Percentiles rank a stretch among this genome's conserved stretches.
Conservation (phyloP, 495 filamentous ascomycete species). For the Hypoxylon fragiforme region DNA sequence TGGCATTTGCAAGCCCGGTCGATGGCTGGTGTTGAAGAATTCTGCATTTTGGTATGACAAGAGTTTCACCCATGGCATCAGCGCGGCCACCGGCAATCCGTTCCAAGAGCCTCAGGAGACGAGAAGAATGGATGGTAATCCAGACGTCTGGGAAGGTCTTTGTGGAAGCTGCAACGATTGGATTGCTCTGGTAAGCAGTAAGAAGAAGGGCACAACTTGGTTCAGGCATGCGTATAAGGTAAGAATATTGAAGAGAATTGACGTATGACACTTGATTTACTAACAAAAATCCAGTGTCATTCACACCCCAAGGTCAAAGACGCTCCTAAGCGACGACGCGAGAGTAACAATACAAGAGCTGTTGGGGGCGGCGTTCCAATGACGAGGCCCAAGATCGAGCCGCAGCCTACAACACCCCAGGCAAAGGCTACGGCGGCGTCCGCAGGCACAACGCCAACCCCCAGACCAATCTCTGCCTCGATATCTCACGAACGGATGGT, state of each 20-base stretch:
- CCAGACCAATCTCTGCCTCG: conserved; percentile 29
- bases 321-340: conserved; percentile 68
- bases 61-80: conserved; percentile 79
- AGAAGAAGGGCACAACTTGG: conserved; percentile 86
- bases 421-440: conserved; percentile 45
- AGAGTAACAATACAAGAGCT: conserved; percentile 57
- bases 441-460: conserved; percentile 42
- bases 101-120: conserved; percentile 75
- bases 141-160: conserved; percentile 78
- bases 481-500: conserved; percentile 28
- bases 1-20: conserved; percentile 78
- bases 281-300: conserved; percentile 61
- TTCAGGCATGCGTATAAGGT: conserved; percentile 85
- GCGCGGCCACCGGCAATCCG: conserved; percentile 71
- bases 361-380: conserved; percentile 39
- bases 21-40: conserved; percentile 83
- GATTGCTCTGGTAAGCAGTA: conserved; percentile 77
- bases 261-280: not conserved
- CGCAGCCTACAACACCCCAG: conserved; percentile 45
- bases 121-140: conserved; percentile 74
- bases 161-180: conserved; percentile 78
- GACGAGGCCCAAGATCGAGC: conserved; percentile 45
- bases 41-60: conserved; percentile 88
- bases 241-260: conserved; percentile 26
- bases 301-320: conserved; percentile 75